These are phyloP conservation scores for Monsonia emarginata DNA, from an alignment of 441 rosid species.

Conservation along the genomic window DNA sequence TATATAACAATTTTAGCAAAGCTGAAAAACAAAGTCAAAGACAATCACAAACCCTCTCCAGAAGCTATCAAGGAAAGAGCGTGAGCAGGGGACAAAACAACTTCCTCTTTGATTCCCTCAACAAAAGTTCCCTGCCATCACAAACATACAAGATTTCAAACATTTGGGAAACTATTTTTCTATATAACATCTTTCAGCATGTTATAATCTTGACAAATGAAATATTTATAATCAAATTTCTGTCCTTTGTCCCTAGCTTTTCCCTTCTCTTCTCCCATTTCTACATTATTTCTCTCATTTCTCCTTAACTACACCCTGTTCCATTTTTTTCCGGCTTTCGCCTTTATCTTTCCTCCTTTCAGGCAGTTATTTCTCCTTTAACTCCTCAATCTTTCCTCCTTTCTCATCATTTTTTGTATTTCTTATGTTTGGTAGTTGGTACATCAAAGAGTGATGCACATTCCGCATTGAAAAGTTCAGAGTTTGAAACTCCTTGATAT, in stretches of 20 bases:
- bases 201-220: too few species aligned
- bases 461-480: background rate
- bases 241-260: too few species aligned
- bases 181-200: background rate
- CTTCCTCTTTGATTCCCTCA: constrained; percentile 98
- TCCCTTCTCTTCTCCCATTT: background rate
- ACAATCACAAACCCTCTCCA: constrained; percentile 77
- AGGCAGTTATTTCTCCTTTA: constrained; percentile 13
- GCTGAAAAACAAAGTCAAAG: background rate
- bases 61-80: constrained; percentile 96
- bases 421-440: background rate
- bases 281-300: constrained; percentile 20
- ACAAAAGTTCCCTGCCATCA: constrained; percentile 81
- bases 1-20: background rate
- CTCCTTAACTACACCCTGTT: too few species aligned
- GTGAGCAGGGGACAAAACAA: constrained; percentile 96
- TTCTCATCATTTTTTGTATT: background rate
- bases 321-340: too few species aligned
- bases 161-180: background rate
- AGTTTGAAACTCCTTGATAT: background rate
- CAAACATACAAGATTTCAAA: constrained; percentile 1
- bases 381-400: constrained; percentile 19
- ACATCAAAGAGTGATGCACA: background rate
- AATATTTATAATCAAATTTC: too few species aligned
- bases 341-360: too few species aligned